Base-by-base conservation (phyloP, 1,284 basidiomycete genomes). In the Papiliotrema nemorosa region DNA sequence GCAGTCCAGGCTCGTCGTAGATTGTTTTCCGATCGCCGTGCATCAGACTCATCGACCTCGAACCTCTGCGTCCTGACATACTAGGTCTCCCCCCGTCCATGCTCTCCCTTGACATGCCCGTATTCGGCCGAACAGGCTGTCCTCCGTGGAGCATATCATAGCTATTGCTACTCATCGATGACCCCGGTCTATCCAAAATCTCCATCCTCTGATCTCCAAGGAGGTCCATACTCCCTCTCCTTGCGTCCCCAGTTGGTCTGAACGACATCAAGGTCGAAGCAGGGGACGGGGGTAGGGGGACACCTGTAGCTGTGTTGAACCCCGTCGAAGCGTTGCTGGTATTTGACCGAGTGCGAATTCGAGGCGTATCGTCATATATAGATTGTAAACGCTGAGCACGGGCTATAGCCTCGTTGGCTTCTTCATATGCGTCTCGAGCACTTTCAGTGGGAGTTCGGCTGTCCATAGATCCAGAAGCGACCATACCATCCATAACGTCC, bases 401-500 rank as follows among this genome's bases (percentile, higher is more conserved):
- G 38, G 25, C 24, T 9, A 29, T 13, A 3, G 22, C 47, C 47
- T 41, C 38, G 16, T 34, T 6, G 7, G 31, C 35, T 9, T 25
- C 33, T 7, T 46, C 31, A 36, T 44, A 31, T n/a, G 36, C 41
- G 18, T 38, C 33, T 16, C 20, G 12, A 10, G 10, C 10, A 26
- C 20, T 12, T 25, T 26, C 39, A 41, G 10, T 12, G 39, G 39
- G 10, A n/a, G n/a, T n/a, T n/a, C n/a, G n/a, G n/a, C n/a, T n/a
- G n/a, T n/a, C n/a, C n/a, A n/a, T n/a, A n/a, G n/a, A n/a, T n/a
- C n/a, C n/a, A n/a, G n/a, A n/a, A n/a, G n/a, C n/a, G n/a, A n/a
- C n/a, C n/a, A 49, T 24, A 18, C 39, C 40, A 49, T 49, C 29
- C 26, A 49, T n/a, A 42, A 51, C 45, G 48, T 55, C 60, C 38